Conservation (phyloP, 2,329 filamentous ascomycete species). For the Aspergillus versicolor region DNA sequence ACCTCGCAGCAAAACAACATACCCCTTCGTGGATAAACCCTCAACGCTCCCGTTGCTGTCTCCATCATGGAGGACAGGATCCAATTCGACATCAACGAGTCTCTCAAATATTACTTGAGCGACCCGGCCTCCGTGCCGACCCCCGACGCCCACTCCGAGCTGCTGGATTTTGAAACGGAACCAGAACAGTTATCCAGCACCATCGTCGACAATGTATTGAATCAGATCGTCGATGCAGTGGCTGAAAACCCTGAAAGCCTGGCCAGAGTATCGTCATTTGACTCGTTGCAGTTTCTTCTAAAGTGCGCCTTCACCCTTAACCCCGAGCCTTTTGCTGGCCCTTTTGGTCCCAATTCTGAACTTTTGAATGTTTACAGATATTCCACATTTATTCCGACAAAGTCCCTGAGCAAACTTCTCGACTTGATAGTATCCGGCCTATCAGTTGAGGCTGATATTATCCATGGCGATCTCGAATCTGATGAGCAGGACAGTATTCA, state of each 20-base stretch:
- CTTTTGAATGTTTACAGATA: slow-evolving; percentile 70
- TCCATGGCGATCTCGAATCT: slow-evolving; percentile 81
- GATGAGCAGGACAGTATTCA: slow-evolving; percentile 86
- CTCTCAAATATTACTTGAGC: slow-evolving; percentile 94
- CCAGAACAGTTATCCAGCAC: slow-evolving; percentile 76
- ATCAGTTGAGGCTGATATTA: slow-evolving; percentile 78
- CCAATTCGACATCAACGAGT: slow-evolving; percentile 93
- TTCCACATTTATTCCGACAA: slow-evolving; percentile 72
- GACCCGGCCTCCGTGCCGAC: slow-evolving; percentile 82
- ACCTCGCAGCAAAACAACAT: background rate
- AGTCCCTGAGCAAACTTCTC: slow-evolving; percentile 87
- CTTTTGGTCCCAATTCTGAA: slow-evolving; percentile 59
- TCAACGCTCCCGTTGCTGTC: slow-evolving; percentile 20
- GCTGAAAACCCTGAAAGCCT: slow-evolving; percentile 90
- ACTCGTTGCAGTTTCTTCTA: slow-evolving; percentile 91
- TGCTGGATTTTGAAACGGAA: slow-evolving; percentile 91
- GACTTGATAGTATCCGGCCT: slow-evolving; percentile 85
- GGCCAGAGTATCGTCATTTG: slow-evolving; percentile 73
- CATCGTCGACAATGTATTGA: slow-evolving; percentile 80
- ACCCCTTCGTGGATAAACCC: slow-evolving; percentile 1
- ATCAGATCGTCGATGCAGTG: slow-evolving; percentile 88
- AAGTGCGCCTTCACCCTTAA: slow-evolving; percentile 75
- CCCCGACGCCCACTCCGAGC: slow-evolving; percentile 76
- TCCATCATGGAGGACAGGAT: slow-evolving; percentile 65
- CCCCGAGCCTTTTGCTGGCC: slow-evolving; percentile 29